Percentiles rank a stretch among this genome's conserved stretches.
phyloP scores from a whole-genome alignment of 2,329 filamentous ascomycete genomes.

The Coniochaeta sp. region DNA sequence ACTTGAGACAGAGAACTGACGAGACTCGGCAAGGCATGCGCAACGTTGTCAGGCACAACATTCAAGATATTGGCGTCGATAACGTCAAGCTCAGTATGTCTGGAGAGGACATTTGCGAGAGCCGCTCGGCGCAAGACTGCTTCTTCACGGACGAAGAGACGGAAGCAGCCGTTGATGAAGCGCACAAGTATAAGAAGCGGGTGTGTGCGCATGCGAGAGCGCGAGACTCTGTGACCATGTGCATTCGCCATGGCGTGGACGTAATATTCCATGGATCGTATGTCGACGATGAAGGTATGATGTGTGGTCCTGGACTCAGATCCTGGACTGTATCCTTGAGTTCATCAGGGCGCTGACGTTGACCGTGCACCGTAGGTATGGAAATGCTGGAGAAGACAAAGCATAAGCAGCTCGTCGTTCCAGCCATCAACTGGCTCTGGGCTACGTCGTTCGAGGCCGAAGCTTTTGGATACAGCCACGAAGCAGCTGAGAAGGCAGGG shows the following conservation, averaged over 20 bases:
- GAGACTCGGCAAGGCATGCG: conserved; percentile 23
- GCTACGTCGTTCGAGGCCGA: conserved; percentile 20
- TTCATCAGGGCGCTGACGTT: not conserved
- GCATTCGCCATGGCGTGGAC: conserved; percentile 33
- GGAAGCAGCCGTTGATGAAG: conserved; percentile 38
- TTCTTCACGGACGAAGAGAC: conserved; percentile 38
- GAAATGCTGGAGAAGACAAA: conserved; percentile 30
- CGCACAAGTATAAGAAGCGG: conserved; percentile 27
- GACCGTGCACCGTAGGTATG: conserved; percentile 16
- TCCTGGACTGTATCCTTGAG: too few species aligned
- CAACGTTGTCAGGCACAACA: conserved; percentile 25
- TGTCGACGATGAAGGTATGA: conserved; percentile 28
- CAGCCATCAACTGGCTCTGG: conserved; percentile 34
- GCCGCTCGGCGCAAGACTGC: conserved; percentile 30
- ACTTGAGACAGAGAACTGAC: not conserved
- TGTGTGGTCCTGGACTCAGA: not conserved
- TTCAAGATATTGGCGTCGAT: conserved; percentile 27
- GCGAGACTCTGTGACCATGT: conserved; percentile 34
- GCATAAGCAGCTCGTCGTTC: conserved; percentile 29
- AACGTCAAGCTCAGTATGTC: conserved; percentile 36
- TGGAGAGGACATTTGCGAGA: conserved; percentile 17
- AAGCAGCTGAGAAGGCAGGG: conserved; percentile 33
- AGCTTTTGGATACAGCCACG: conserved; percentile 31
- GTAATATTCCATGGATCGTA: conserved; percentile 39
- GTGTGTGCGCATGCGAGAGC: conserved; percentile 37